Percentiles rank a stretch among this genome's conserved stretches.
Evolutionary conservation across 202 grass and related monocot genomes (phyloP).

Genomic region (Zizania palustris): DNA sequence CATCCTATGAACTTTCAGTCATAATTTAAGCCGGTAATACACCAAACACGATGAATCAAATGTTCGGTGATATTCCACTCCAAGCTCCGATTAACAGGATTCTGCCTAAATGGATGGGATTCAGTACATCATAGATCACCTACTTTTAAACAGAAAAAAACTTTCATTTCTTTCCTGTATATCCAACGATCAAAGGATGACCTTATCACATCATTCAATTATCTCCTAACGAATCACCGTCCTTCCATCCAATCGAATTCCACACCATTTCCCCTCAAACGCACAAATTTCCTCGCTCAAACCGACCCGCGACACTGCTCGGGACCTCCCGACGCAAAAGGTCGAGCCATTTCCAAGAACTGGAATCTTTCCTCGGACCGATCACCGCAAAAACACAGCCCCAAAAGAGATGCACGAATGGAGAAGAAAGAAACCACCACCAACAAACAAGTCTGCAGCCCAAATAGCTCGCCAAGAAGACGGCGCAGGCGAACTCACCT

Average conservation of each 20-base stretch:
- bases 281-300: not conserved
- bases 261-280: not conserved
- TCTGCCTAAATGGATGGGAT: not conserved
- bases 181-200: not conserved
- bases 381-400: not conserved
- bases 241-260: not conserved
- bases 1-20: not conserved
- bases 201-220: not conserved
- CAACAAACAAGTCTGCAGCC: too few relatives aligned
- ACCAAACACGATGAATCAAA: not conserved
- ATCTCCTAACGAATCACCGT: not conserved
- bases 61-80: not conserved
- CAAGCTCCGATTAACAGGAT: not conserved
- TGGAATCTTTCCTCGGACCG: not conserved
- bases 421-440: not conserved
- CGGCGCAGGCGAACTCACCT: constrained; percentile 10
- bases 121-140: not conserved
- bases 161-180: not conserved
- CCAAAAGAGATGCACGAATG: not conserved
- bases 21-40: not conserved
- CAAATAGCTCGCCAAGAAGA: too few relatives aligned
- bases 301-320: not conserved
- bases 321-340: not conserved
- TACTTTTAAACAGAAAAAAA: not conserved
- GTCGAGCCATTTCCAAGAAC: not conserved